Base-by-base conservation (phyloP, 2,329 filamentous ascomycete genomes). In the Metarhizium brunneum region DNA sequence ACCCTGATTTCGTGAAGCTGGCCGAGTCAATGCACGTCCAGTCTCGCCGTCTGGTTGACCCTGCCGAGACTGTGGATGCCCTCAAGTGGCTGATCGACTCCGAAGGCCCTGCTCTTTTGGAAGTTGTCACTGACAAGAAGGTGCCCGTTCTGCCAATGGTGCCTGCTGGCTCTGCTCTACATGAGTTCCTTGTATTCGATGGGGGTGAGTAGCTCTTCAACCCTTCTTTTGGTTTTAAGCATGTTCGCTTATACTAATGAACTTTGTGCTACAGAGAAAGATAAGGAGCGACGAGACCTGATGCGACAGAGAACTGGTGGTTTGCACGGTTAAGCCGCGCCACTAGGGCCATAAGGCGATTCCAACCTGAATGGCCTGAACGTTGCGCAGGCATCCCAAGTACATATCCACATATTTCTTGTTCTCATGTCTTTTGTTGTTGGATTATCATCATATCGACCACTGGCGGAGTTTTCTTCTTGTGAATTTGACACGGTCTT, bases 101-200 rank as follows among this genome's bases (percentile, higher is more conserved):
- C 6, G 88, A 96, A 35, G 94, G 92, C n/a, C 94, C 94, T 20
- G 92, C 92, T 45, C 80, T 97, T 60, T 79, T 99, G 58, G 92
- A 97, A 75, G 87, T 99, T 54, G 80, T 96, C 53, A 94, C 90
- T 4, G 94, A 97, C 71, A 87, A 86, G 76, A 87, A 94, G 82
- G 87, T 94, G 30, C 92, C 92, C 50, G 92, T 99, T n/a, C 76
- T 97, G 66, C 94, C 94, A 42, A 97, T 97, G 94, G 94, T 99
- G 50, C 92, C 92, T 3, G 86, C 84, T 43, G 94, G 94, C 42
- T 86, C 82, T 59, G 92, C 81, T 57, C 79, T 99, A 65, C 90
- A 97, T 69, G 94, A 97, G 73, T 96, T 97, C 75, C 79, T 97
- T 45, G 61, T 65, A 29, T 62, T 62, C 50, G 70, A 73, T 45